phyloP scores from a whole-genome alignment of 2,329 filamentous ascomycete species.

The Acarospora socialis region DNA sequence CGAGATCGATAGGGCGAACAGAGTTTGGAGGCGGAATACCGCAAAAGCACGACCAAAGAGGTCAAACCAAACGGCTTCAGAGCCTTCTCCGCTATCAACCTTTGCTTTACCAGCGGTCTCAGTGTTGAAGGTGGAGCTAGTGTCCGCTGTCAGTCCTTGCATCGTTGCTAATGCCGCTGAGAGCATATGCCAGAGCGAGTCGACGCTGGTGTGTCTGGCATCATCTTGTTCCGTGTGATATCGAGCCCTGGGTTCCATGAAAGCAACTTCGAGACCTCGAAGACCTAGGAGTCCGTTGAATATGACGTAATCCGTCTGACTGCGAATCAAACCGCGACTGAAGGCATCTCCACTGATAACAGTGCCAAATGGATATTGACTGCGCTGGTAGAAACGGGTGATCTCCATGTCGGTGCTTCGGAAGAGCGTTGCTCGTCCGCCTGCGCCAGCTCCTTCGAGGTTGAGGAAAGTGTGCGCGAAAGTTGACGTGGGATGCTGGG shows the following conservation, averaged over 20 bases:
- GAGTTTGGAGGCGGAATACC: slow-evolving; percentile 61
- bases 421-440: slow-evolving; percentile 76
- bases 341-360: slow-evolving; percentile 78
- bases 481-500: slow-evolving; percentile 63
- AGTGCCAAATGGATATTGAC: slow-evolving; percentile 65
- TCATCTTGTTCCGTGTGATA: slow-evolving; percentile 93
- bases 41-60: slow-evolving; percentile 69
- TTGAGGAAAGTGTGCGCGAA: slow-evolving; percentile 85
- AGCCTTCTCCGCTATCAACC: slow-evolving; percentile 51
- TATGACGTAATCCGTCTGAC: slow-evolving; percentile 79
- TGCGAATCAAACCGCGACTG: slow-evolving; percentile 60
- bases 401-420: slow-evolving; percentile 77
- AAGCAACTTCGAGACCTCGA: slow-evolving; percentile 82
- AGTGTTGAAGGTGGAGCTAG: slow-evolving; percentile 51
- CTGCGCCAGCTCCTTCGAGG: slow-evolving; percentile 85
- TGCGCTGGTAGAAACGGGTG: slow-evolving; percentile 59
- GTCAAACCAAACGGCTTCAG: slow-evolving; percentile 82
- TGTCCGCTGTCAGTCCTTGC: slow-evolving; percentile 54
- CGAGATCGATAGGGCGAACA: slow-evolving; percentile 79
- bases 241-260: slow-evolving; percentile 68
- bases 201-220: slow-evolving; percentile 51
- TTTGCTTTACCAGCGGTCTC: slow-evolving; percentile 42
- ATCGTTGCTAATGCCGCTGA: slow-evolving; percentile 67
- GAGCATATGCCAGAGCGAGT: slow-evolving; percentile 86
- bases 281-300: slow-evolving; percentile 66